Evolutionary conservation across 2,329 filamentous ascomycete genomes (phyloP), one percentile per base, ranked within the genome.

Genomic region (Colletotrichum destructivum): DNA sequence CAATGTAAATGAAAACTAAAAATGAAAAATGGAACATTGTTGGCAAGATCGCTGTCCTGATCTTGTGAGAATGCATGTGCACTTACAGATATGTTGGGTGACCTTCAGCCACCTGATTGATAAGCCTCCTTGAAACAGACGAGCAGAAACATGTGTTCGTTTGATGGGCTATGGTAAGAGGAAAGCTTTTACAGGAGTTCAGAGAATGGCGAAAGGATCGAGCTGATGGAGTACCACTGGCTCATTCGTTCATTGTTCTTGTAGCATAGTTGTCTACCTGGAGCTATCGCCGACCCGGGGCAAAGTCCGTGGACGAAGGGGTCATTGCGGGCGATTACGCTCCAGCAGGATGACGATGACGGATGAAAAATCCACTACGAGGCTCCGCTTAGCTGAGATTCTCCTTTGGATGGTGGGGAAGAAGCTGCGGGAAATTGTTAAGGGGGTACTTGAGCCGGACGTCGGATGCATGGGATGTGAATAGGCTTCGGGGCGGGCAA

Each of bases 341-440:
- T 38, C 54, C 13, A 21, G 46, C 46, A 26, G 51, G 35, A 54
- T 62, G 35, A 60, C 54, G 40, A 72, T 72, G 65, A 72, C 54
- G 65, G 51, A 72, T 72, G 60, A 69, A 44, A 64, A 51, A 64
- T 69, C 52, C 51, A 63, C 47, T 31, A 44, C 44, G 15, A 46
- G 42, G 42, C 57, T 26, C 63, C 52, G 69, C 69, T 71, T 68
- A 60, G 35, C 59, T 71, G 56, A 71, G 64, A 54, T 40, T 46
- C 18, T 15, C 15, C 31, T 5, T 31, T n/a, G 16, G 52, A n/a
- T 54, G 52, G 69, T 47, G 52, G 65, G 26, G 68, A 56, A 40
- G 12, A 46, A 21, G 63, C 69, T 47, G 35, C 15, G 15, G 8
- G n/a, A 44, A 67, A 71, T 71, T 71, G 69, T 62, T 71, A 71